Evolutionary conservation across 495 filamentous ascomycete species (phyloP).

Genomic region (Aspergillus taichungensis): DNA sequence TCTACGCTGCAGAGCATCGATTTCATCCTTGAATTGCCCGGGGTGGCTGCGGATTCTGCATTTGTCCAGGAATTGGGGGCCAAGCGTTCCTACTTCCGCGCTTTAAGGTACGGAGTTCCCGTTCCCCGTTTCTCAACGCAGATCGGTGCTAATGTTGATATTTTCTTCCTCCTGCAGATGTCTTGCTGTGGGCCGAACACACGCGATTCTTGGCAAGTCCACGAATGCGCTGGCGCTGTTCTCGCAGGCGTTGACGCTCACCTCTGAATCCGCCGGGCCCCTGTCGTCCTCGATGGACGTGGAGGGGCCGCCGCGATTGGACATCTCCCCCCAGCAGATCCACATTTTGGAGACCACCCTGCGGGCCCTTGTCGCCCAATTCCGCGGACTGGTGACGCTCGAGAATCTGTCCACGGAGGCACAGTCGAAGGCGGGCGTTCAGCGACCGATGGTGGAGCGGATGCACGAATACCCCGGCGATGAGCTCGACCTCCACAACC

Average conservation of each 20-base stretch:
- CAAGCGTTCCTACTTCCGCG: slow-evolving; percentile 76
- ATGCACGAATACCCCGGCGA: slow-evolving; percentile 64
- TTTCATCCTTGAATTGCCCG: slow-evolving; percentile 79
- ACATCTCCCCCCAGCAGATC: slow-evolving; percentile 48
- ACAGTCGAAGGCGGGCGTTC: slow-evolving; percentile 16
- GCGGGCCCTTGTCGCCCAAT: slow-evolving; percentile 59
- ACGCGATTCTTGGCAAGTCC: slow-evolving; percentile 61
- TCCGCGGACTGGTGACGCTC: slow-evolving; percentile 75
- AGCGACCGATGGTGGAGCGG: slow-evolving; percentile 56
- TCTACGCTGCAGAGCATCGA: slow-evolving; percentile 83
- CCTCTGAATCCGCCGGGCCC: slow-evolving; percentile 30
- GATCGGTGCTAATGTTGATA: slow-evolving; percentile 2
- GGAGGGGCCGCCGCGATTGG: slow-evolving; percentile 43
- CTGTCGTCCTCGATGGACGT: slow-evolving; percentile 20
- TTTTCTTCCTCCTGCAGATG: slow-evolving; percentile 43
- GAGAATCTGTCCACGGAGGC: slow-evolving; percentile 42
- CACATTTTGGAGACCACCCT: slow-evolving; percentile 51
- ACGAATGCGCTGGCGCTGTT: slow-evolving; percentile 80
- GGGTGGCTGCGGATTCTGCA: slow-evolving; percentile 75
- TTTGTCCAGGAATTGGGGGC: slow-evolving; percentile 69
- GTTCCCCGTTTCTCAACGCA: neutral
- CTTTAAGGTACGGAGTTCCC: slow-evolving; percentile 57
- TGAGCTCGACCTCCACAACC: slow-evolving; percentile 60
- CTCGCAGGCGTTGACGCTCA: slow-evolving; percentile 54
- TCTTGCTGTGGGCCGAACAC: slow-evolving; percentile 76